Evolutionary conservation across 805 yeast genomes (phyloP).

Genomic region (Candida khao-thaluensis): DNA sequence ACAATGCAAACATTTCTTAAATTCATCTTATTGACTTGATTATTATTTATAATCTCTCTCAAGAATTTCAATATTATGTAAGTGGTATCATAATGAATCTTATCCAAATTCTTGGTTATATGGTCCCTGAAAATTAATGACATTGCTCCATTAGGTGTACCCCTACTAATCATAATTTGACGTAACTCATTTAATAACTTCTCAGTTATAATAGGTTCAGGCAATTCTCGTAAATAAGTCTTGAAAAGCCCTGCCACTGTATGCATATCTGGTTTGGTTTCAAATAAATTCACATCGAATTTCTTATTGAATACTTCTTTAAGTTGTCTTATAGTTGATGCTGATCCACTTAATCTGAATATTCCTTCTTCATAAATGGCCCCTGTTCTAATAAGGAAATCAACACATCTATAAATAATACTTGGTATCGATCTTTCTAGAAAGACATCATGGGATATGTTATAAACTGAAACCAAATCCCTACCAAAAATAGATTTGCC

Average conservation of each 20-base stretch:
- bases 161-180: constrained; percentile 18
- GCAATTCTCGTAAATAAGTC: constrained; percentile 75
- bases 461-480: constrained; percentile 52
- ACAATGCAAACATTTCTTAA: constrained; percentile 75
- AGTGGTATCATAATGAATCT: constrained; percentile 57
- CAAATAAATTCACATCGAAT: constrained; percentile 66
- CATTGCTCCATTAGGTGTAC: constrained; percentile 18
- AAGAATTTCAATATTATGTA: constrained; percentile 67
- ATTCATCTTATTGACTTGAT: constrained; percentile 77
- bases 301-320: constrained; percentile 66
- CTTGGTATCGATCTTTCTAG: constrained; percentile 61
- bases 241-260: constrained; percentile 85
- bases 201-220: constrained; percentile 64
- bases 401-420: constrained; percentile 72
- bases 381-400: constrained; percentile 58
- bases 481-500: constrained; percentile 60
- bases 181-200: constrained; percentile 36
- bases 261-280: constrained; percentile 65
- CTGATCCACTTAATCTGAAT: constrained; percentile 87
- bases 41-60: constrained; percentile 59
- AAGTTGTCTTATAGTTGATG: constrained; percentile 65
- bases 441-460: constrained; percentile 49
- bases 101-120: constrained; percentile 47
- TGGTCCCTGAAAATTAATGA: constrained; percentile 31
- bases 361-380: constrained; percentile 89